These are phyloP conservation scores for Eutrema salsugineum DNA, from an alignment of 441 rosid species.

Conservation along the genomic window DNA sequence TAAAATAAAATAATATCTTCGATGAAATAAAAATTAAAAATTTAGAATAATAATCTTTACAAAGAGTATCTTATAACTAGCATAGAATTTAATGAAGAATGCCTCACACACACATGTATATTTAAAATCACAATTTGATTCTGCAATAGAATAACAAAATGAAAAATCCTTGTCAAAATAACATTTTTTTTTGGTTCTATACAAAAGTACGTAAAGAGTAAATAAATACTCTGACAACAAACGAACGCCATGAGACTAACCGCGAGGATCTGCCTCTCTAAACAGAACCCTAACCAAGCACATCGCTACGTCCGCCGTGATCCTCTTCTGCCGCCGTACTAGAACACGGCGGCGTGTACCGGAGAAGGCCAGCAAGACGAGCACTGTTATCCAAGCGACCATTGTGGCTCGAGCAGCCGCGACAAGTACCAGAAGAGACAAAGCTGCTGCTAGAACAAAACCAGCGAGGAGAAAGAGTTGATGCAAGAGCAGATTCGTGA, in stretches of 20 bases:
- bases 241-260: slow-evolving; percentile 13
- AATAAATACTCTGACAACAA: too few species aligned
- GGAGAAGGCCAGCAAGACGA: slow-evolving; percentile 31
- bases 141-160: too few species aligned
- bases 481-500: not conserved
- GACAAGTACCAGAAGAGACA: slow-evolving; percentile 25
- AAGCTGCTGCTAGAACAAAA: slow-evolving; percentile 1
- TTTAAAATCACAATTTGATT: too few species aligned
- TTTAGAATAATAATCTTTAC: too few species aligned
- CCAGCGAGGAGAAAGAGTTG: not conserved
- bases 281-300: slow-evolving; percentile 18
- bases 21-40: too few species aligned
- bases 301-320: slow-evolving; percentile 27
- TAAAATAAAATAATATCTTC: too few species aligned
- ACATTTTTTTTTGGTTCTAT: too few species aligned
- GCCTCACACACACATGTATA: too few species aligned
- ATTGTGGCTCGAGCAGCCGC: slow-evolving; percentile 33
- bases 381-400: slow-evolving; percentile 35
- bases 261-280: slow-evolving; percentile 18
- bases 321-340: slow-evolving; percentile 15
- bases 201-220: too few species aligned
- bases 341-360: slow-evolving; percentile 33
- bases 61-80: too few species aligned
- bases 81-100: too few species aligned
- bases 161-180: too few species aligned